A percentile compares a stretch with the other conserved stretches of the same genome.
Conservation (phyloP, 345 rosid species). For the Dipteronia dyeriana region DNA sequence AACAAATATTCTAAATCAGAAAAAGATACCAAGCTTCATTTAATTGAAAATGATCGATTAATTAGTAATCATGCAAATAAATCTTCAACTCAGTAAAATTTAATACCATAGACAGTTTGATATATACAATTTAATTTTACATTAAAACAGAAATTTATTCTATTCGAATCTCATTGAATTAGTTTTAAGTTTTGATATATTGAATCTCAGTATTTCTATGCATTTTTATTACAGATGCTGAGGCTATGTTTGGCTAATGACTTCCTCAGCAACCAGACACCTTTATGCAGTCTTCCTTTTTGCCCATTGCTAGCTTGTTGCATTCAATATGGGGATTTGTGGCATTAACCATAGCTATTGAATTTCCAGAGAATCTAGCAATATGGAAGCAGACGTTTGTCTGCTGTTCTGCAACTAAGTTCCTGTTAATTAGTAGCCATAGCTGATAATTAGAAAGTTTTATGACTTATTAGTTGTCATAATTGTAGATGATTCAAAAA, state of each 20-base stretch:
- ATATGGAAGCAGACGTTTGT: background rate
- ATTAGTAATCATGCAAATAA: background rate
- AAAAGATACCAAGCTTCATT: background rate
- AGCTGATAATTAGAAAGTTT: background rate
- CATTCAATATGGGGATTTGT: constrained; percentile 7
- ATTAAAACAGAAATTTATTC: background rate
- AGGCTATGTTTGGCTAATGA: background rate
- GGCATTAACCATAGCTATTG: background rate
- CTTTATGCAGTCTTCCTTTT: background rate
- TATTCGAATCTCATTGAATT: background rate
- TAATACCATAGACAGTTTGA: background rate
- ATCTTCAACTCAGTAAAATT: background rate
- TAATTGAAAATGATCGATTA: background rate
- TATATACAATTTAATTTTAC: background rate
- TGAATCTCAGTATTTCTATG: no score
- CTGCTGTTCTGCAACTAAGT: background rate
- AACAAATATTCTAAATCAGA: background rate
- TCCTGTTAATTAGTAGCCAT: background rate
- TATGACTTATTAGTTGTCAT: background rate
- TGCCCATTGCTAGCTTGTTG: background rate
- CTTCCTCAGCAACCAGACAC: background rate
- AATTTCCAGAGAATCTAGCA: background rate
- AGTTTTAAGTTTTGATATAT: background rate
- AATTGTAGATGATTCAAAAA: background rate
- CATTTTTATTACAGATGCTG: constrained; percentile 9